These are phyloP conservation scores for Eucalyptus viminalis DNA, from an alignment of 345 rosid species.

Conservation along the genomic window DNA sequence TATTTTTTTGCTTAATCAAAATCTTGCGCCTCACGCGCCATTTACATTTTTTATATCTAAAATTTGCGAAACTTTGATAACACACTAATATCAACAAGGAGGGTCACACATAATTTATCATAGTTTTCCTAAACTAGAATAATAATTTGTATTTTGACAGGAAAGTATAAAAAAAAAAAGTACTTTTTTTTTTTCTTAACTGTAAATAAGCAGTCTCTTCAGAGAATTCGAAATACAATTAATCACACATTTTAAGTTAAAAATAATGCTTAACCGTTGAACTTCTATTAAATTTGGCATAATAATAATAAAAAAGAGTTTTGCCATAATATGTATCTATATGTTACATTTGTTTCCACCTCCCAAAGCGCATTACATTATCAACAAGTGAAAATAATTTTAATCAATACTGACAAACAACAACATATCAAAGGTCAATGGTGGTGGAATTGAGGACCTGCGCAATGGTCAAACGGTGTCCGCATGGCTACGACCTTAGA, in stretches of 20 bases:
- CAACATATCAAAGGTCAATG: neutral
- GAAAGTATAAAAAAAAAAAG: neutral
- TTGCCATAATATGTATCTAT: neutral
- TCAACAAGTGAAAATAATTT: neutral
- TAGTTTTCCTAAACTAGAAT: neutral
- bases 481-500: neutral
- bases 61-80: neutral
- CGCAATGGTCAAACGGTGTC: neutral
- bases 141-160: neutral
- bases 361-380: neutral
- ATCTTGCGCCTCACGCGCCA: neutral
- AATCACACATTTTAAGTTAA: neutral
- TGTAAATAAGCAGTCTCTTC: neutral
- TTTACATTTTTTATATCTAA: neutral
- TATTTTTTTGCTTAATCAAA: neutral
- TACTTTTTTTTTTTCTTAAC: neutral
- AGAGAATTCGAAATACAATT: neutral
- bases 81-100: neutral
- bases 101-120: neutral
- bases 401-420: neutral
- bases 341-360: neutral
- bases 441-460: neutral
- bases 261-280: neutral
- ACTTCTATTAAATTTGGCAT: neutral
- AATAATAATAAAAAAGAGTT: neutral